Evolutionary conservation across 176 grass and related monocot genomes (phyloP).

Genomic region (Juncus inflexus): DNA sequence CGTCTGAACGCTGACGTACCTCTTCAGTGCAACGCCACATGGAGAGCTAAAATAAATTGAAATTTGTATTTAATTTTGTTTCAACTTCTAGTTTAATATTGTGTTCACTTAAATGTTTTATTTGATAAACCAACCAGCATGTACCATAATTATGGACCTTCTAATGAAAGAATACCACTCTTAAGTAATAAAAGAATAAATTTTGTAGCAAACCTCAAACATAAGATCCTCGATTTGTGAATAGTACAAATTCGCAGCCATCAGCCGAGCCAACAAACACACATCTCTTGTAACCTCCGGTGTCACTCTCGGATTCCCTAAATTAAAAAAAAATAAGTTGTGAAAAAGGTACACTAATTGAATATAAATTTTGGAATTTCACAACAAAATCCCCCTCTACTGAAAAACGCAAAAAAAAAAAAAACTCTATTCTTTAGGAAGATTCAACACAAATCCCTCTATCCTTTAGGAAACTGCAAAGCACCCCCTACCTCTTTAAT

Average conservation of each 20-base stretch:
- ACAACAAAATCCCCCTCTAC: no score
- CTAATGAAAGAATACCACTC: neutral
- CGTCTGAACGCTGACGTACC: constrained; percentile 53
- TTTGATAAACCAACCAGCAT: no score
- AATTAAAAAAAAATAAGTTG: constrained; percentile 6
- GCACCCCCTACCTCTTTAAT: no score
- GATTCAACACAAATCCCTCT: no score
- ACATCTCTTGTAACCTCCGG: constrained; percentile 97
- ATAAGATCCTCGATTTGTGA: constrained; percentile 96
- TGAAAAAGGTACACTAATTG: neutral
- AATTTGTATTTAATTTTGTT: neutral
- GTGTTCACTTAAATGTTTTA: neutral
- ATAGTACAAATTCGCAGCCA: constrained; percentile 93
- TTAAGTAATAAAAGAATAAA: constrained; percentile 1
- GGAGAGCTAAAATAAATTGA: constrained; percentile 54
- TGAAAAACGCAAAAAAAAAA: no score
- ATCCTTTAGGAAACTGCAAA: no score
- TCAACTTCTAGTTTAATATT: no score
- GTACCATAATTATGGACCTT: no score
- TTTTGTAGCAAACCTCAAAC: constrained; percentile 67
- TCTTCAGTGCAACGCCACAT: constrained; percentile 98
- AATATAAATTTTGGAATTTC: no score
- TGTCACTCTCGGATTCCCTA: constrained; percentile 97
- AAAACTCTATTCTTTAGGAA: no score
- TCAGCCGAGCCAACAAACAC: constrained; percentile 94